Conservation (phyloP, 2,329 filamentous ascomycete genomes). For the Fusarium poae region DNA sequence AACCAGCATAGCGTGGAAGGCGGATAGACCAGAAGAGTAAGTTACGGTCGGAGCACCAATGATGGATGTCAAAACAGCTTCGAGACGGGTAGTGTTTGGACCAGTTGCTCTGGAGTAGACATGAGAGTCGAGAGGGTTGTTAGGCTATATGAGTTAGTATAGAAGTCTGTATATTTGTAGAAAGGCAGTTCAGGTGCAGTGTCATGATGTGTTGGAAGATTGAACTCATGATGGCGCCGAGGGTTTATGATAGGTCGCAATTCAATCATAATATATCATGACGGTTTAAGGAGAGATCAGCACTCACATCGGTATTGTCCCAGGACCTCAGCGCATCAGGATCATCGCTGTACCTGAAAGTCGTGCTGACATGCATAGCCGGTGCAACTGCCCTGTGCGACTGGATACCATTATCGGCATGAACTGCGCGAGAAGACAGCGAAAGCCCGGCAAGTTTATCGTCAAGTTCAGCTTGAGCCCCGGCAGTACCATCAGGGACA, state of each 20-base stretch:
- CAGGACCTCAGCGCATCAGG: constrained; percentile 71
- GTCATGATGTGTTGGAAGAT: not conserved
- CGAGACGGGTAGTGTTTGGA: constrained; percentile 86
- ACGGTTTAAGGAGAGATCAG: constrained; percentile 1
- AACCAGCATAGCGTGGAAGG: constrained; percentile 90
- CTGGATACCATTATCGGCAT: constrained; percentile 85
- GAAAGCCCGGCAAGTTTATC: constrained; percentile 52
- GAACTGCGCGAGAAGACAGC: constrained; percentile 79
- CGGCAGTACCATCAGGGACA: constrained; percentile 25
- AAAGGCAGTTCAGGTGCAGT: not conserved
- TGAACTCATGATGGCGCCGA: not conserved
- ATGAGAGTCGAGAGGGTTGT: constrained; percentile 71
- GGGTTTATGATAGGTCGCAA: not conserved
- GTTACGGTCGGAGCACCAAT: constrained; percentile 78
- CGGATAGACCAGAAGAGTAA: constrained; percentile 87
- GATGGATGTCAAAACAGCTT: constrained; percentile 81
- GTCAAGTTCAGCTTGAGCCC: constrained; percentile 17
- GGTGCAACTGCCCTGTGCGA: constrained; percentile 84
- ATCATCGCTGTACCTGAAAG: constrained; percentile 83
- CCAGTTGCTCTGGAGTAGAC: constrained; percentile 86
- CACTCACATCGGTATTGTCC: constrained; percentile 68
- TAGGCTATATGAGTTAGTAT: constrained; percentile 55
- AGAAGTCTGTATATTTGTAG: not conserved
- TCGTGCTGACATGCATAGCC: constrained; percentile 90
- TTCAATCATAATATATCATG: not conserved